These are phyloP conservation scores for Aspergillus kassunensis DNA, from an alignment of 495 filamentous ascomycete species.

Conservation along the genomic window DNA sequence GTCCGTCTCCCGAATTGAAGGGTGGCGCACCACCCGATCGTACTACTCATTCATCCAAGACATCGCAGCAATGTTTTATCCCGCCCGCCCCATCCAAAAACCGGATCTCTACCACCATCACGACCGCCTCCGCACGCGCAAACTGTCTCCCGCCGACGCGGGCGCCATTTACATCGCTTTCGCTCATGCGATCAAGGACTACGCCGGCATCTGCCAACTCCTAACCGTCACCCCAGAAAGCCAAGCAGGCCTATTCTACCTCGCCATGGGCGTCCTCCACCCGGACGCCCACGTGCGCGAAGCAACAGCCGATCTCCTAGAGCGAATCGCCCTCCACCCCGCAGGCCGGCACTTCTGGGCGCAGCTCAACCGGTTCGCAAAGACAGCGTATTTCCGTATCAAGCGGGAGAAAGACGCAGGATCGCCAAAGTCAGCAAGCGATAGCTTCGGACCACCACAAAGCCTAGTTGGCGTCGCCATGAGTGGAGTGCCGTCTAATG, in stretches of 20 bases:
- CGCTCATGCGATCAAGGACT: slow-evolving; percentile 67
- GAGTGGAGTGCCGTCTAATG: slow-evolving; percentile 19
- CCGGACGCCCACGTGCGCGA: slow-evolving; percentile 75
- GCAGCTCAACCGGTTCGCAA: slow-evolving; percentile 80
- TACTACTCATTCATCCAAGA: slow-evolving; percentile 95
- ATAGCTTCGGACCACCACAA: slow-evolving; percentile 30
- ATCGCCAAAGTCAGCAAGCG: slow-evolving; percentile 3
- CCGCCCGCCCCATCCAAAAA: slow-evolving; percentile 70
- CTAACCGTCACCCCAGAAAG: slow-evolving; percentile 80
- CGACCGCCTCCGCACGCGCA: slow-evolving; percentile 77
- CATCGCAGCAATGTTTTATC: slow-evolving; percentile 47
- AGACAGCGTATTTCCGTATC: slow-evolving; percentile 69
- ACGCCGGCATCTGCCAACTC: slow-evolving; percentile 87
- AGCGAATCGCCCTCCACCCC: slow-evolving; percentile 78
- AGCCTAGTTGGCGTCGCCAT: slow-evolving; percentile 40
- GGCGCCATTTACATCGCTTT: slow-evolving; percentile 80
- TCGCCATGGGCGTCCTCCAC: slow-evolving; percentile 92
- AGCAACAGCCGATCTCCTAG: slow-evolving; percentile 73
- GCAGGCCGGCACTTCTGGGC: slow-evolving; percentile 93
- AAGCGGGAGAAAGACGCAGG: slow-evolving; percentile 57
- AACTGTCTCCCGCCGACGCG: slow-evolving; percentile 64
- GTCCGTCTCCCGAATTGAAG: slow-evolving; percentile 88
- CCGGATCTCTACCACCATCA: slow-evolving; percentile 89
- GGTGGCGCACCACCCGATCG: slow-evolving; percentile 89
- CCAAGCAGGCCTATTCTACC: slow-evolving; percentile 85